These are phyloP conservation scores for Penicillium steckii DNA, from an alignment of 495 filamentous ascomycete species.

Conservation along the genomic window DNA sequence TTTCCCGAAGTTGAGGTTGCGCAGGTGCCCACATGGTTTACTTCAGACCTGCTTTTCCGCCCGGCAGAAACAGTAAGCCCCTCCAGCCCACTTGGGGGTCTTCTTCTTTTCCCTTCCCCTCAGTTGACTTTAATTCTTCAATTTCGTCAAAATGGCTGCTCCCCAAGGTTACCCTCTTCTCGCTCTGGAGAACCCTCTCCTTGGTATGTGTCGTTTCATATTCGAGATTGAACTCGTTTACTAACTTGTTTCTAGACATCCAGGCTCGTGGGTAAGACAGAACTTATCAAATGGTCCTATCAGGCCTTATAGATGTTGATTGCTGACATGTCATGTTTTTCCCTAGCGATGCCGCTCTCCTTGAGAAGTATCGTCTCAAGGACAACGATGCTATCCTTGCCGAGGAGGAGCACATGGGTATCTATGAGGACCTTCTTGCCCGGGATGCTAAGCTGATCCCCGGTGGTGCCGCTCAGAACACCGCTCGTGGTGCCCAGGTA, in stretches of 20 bases:
- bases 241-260: slow-evolving; percentile 62
- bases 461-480: slow-evolving; percentile 97
- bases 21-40: background rate
- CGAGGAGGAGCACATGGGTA: slow-evolving; percentile 78
- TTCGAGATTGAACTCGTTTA: slow-evolving; percentile 5
- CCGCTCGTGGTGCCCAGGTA: slow-evolving; percentile 88
- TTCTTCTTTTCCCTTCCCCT: slow-evolving; percentile 13
- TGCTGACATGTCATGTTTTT: slow-evolving; percentile 1
- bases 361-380: slow-evolving; percentile 91
- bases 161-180: slow-evolving; percentile 77
- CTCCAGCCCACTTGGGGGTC: slow-evolving; percentile 12
- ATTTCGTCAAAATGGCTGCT: slow-evolving; percentile 59
- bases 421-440: slow-evolving; percentile 91
- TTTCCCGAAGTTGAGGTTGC: background rate
- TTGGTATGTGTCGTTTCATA: slow-evolving; percentile 59
- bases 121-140: slow-evolving; percentile 1
- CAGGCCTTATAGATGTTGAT: slow-evolving; percentile 1
- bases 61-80: slow-evolving; percentile 17
- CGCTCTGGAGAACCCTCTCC: slow-evolving; percentile 93
- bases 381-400: slow-evolving; percentile 96
- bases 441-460: slow-evolving; percentile 90
- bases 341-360: slow-evolving; percentile 62
- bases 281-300: slow-evolving; percentile 3
- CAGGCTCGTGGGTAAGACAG: slow-evolving; percentile 71
- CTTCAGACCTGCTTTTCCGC: too few relatives aligned